phyloP scores from a whole-genome alignment of 2,329 filamentous ascomycete genomes.

The Myriosclerotinia scirpicola region DNA sequence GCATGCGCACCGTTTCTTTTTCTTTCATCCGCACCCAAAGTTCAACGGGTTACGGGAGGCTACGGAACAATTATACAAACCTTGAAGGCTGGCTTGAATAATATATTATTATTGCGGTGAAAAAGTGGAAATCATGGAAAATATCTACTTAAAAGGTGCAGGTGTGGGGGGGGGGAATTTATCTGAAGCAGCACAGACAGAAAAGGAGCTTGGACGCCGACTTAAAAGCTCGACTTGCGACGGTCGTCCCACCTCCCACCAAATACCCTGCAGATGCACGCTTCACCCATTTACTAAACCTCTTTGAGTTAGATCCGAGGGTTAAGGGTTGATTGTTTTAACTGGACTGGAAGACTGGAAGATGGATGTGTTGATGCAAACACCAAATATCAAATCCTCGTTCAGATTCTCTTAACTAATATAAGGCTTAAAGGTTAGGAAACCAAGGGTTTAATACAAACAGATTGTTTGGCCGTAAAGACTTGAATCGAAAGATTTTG shows the following conservation, averaged over 20 bases:
- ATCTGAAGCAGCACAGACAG: neutral
- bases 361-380: neutral
- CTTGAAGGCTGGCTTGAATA: too few relatives aligned
- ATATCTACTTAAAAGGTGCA: neutral
- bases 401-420: neutral
- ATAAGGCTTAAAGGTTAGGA: conserved; percentile 1
- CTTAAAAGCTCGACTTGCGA: neutral
- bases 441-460: neutral
- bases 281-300: neutral
- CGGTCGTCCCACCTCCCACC: neutral
- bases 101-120: too few relatives aligned
- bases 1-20: neutral
- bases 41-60: neutral
- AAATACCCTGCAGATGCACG: conserved; percentile 12
- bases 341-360: too few relatives aligned
- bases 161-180: neutral
- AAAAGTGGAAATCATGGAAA: neutral
- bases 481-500: neutral
- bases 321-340: neutral
- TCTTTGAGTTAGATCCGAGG: neutral
- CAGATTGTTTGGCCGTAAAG: conserved; percentile 5
- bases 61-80: neutral
- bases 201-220: conserved; percentile 15
- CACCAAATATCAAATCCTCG: neutral
- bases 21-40: neutral